Evolutionary conservation across 495 filamentous ascomycete genomes (phyloP).

Genomic region (Staphylotrichum longicolle): DNA sequence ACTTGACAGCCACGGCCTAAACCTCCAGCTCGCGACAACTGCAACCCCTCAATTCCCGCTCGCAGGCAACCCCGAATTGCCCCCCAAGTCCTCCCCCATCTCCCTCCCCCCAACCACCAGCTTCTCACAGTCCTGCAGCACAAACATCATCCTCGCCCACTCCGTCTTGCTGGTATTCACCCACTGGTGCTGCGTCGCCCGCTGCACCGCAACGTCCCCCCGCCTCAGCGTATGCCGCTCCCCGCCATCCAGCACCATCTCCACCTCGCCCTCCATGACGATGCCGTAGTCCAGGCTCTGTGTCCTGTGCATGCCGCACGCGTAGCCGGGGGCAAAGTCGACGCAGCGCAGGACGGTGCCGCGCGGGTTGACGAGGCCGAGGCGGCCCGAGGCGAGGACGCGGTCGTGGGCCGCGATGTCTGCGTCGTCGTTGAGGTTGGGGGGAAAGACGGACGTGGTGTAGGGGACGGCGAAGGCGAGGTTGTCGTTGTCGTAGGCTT

Average conservation of each 20-base stretch:
- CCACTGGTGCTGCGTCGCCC: constrained; percentile 69
- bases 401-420: constrained; percentile 48
- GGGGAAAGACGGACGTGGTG: constrained; percentile 56
- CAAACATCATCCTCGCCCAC: constrained; percentile 60
- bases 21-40: no score
- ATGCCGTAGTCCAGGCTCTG: constrained; percentile 72
- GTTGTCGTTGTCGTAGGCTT: constrained; percentile 30
- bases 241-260: constrained; percentile 60
- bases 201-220: constrained; percentile 64
- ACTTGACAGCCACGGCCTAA: no score
- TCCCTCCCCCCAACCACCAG: constrained; percentile 43
- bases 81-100: constrained; percentile 48
- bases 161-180: constrained; percentile 53
- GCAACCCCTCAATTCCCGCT: constrained; percentile 33
- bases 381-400: constrained; percentile 33
- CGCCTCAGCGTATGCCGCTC: constrained; percentile 53
- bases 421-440: constrained; percentile 49
- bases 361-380: constrained; percentile 48
- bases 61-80: constrained; percentile 34
- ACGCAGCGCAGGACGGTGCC: constrained; percentile 60
- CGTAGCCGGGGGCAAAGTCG: constrained; percentile 56
- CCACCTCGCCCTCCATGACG: constrained; percentile 71
- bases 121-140: constrained; percentile 51
- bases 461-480: constrained; percentile 40
- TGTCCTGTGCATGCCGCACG: constrained; percentile 67